Conservation (phyloP, 2,329 filamentous ascomycete species). For the Botrytis pseudocinerea region DNA sequence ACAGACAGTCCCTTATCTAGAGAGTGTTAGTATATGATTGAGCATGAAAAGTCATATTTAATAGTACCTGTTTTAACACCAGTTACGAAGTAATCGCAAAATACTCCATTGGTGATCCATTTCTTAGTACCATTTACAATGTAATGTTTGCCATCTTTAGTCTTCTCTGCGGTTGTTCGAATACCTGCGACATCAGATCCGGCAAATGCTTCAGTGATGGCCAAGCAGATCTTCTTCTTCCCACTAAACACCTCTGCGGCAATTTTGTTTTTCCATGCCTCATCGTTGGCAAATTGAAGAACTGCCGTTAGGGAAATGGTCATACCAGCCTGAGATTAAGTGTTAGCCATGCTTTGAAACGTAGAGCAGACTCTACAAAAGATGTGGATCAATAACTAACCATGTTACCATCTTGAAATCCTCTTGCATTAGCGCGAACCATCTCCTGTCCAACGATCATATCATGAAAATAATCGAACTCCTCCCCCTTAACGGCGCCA, state of each 20-base stretch:
- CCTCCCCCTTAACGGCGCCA: constrained; percentile 71
- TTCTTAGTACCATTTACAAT: constrained; percentile 78
- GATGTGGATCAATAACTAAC: constrained; percentile 52
- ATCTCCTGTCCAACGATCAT: constrained; percentile 75
- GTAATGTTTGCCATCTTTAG: constrained; percentile 68
- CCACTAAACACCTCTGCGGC: constrained; percentile 73
- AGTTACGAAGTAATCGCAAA: constrained; percentile 79
- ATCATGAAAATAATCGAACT: constrained; percentile 88
- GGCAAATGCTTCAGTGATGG: constrained; percentile 86
- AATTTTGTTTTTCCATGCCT: constrained; percentile 64
- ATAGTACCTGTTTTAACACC: constrained; percentile 63
- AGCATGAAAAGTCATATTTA: not conserved
- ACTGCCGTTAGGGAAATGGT: constrained; percentile 78
- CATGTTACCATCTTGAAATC: constrained; percentile 86
- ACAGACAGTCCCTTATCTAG: constrained; percentile 73
- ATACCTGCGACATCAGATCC: constrained; percentile 80
- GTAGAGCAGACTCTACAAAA: not conserved
- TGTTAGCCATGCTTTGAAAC: not conserved
- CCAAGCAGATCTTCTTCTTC: constrained; percentile 84
- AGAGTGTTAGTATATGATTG: not conserved
- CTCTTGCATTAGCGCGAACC: constrained; percentile 67
- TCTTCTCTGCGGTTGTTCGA: constrained; percentile 76
- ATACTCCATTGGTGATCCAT: constrained; percentile 83
- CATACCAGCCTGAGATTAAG: constrained; percentile 46
- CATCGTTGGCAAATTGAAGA: constrained; percentile 73